phyloP scores from a whole-genome alignment of 2,329 filamentous ascomycete genomes.

The Diaporthe sp. region DNA sequence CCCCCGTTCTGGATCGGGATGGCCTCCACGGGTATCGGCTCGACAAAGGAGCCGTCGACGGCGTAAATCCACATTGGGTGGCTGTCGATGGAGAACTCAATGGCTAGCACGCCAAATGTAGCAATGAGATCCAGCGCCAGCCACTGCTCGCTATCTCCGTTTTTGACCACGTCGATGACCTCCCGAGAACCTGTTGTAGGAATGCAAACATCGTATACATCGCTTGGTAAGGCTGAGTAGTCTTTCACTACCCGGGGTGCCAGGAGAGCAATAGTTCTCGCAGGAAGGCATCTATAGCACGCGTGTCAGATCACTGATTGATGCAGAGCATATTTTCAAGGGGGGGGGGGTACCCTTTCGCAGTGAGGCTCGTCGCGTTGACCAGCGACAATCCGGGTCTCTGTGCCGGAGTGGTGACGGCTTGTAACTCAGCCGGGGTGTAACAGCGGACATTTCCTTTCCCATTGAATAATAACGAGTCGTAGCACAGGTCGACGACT shows the following conservation, averaged over 20 bases:
- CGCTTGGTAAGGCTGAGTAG: slow-evolving; percentile 56
- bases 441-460: slow-evolving; percentile 70
- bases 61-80: slow-evolving; percentile 68
- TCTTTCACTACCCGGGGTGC: slow-evolving; percentile 44
- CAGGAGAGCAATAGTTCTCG: background rate
- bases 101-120: slow-evolving; percentile 62
- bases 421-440: slow-evolving; percentile 57
- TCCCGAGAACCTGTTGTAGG: slow-evolving; percentile 60
- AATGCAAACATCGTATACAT: slow-evolving; percentile 62
- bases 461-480: slow-evolving; percentile 74
- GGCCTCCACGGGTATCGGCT: slow-evolving; percentile 64
- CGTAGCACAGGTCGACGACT: slow-evolving; percentile 69
- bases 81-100: slow-evolving; percentile 65
- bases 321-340: background rate
- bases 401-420: slow-evolving; percentile 53
- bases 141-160: slow-evolving; percentile 56
- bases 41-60: slow-evolving; percentile 68
- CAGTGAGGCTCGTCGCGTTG: slow-evolving; percentile 21
- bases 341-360: background rate
- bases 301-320: background rate
- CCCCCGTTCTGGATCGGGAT: slow-evolving; percentile 65
- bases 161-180: slow-evolving; percentile 56
- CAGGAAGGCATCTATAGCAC: slow-evolving; percentile 18
- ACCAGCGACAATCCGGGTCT: slow-evolving; percentile 34
- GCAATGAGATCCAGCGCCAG: slow-evolving; percentile 68